Conservation (phyloP, 2,329 filamentous ascomycete species). For the Alternaria sp. region DNA sequence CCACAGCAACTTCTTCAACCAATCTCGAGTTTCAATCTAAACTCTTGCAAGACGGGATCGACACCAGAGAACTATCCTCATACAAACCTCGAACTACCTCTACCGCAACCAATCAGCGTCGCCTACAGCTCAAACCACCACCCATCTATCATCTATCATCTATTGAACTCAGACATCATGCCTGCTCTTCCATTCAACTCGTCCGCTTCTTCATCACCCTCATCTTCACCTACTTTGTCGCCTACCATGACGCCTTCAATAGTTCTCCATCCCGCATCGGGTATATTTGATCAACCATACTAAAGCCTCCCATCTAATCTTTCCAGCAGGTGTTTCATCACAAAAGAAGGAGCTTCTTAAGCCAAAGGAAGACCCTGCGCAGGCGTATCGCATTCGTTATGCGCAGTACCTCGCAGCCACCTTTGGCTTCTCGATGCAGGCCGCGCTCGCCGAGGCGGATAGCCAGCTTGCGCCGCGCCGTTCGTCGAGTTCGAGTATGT, state of each 20-base stretch:
- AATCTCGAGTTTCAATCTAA: slow-evolving; percentile 31
- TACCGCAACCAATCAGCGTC: slow-evolving; percentile 18
- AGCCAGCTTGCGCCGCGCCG: slow-evolving; percentile 47
- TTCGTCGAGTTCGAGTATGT: slow-evolving; percentile 45
- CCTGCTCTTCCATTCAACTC: slow-evolving; percentile 49
- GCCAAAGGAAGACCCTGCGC: slow-evolving; percentile 42
- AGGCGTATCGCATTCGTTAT: slow-evolving; percentile 49
- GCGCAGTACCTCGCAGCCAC: slow-evolving; percentile 52
- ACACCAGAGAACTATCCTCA: slow-evolving; percentile 44
- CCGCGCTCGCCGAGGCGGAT: slow-evolving; percentile 50
- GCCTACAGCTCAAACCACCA: slow-evolving; percentile 6
- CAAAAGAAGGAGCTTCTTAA: slow-evolving; percentile 45
- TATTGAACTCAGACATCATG: slow-evolving; percentile 41
- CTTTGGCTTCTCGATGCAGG: slow-evolving; percentile 52
- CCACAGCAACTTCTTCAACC: slow-evolving; percentile 30
- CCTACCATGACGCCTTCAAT: slow-evolving; percentile 45
- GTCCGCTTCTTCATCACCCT: slow-evolving; percentile 44
- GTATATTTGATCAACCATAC: slow-evolving; percentile 52
- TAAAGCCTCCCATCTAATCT: slow-evolving; percentile 49
- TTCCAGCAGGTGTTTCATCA: slow-evolving; percentile 42
- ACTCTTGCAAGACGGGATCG: slow-evolving; percentile 38
- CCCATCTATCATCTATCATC: slow-evolving; percentile 9
- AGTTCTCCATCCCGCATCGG: slow-evolving; percentile 52
- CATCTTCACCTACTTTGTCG: slow-evolving; percentile 44
- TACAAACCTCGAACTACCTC: slow-evolving; percentile 38